Conservation (phyloP, 2,329 filamentous ascomycete genomes). For the Diaporthe velutina region DNA sequence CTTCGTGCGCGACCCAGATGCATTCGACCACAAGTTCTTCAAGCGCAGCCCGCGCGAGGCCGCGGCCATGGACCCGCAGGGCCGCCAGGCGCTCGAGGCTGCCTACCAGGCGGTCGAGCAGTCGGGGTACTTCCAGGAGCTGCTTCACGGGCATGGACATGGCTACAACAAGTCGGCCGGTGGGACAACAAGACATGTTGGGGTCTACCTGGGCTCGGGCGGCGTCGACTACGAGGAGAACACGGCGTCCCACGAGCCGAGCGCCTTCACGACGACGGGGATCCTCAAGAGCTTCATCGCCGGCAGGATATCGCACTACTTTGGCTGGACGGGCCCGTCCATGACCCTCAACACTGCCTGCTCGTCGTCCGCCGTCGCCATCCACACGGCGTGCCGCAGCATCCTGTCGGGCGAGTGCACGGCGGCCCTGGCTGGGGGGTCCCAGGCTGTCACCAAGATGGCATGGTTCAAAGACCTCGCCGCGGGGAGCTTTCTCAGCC, state of each 20-base stretch:
- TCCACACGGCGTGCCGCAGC: constrained; percentile 51
- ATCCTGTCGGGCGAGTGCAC: constrained; percentile 47
- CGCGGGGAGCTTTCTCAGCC: constrained; percentile 49
- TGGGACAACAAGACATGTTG: constrained; percentile 42
- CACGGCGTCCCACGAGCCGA: constrained; percentile 49
- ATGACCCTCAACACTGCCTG: constrained; percentile 52
- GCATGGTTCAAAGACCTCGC: constrained; percentile 39
- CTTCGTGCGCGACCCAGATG: constrained; percentile 42
- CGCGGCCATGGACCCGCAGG: constrained; percentile 51
- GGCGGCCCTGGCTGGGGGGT: constrained; percentile 48
- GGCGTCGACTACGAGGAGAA: constrained; percentile 56
- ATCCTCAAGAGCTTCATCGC: constrained; percentile 45
- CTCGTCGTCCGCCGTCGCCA: constrained; percentile 51
- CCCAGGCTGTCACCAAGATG: constrained; percentile 46
- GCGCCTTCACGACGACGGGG: constrained; percentile 50
- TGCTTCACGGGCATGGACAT: too few relatives aligned
- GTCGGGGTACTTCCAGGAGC: constrained; percentile 36
- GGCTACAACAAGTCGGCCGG: too few relatives aligned
- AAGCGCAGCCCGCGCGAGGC: constrained; percentile 51
- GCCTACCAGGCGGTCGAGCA: constrained; percentile 55
- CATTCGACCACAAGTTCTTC: constrained; percentile 58
- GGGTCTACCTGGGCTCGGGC: constrained; percentile 52
- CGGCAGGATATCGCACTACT: constrained; percentile 43
- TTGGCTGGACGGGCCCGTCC: constrained; percentile 47
- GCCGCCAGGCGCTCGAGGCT: constrained; percentile 46